phyloP scores from a whole-genome alignment of 371 early-diverging fungal species.

The Haplosporangium sp. region DNA sequence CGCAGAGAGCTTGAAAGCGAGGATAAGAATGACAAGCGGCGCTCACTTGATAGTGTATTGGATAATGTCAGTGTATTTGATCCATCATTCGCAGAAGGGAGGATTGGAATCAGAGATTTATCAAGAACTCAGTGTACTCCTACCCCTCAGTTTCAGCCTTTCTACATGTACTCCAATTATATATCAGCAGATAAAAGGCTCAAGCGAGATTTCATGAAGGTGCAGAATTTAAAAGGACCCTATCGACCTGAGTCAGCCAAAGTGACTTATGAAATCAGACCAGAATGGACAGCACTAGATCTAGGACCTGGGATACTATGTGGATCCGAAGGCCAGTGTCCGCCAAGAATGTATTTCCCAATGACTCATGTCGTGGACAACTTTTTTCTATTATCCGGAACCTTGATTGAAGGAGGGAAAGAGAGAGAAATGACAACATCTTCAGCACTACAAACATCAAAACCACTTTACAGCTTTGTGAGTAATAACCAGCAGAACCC shows the following conservation, averaged over 20 bases:
- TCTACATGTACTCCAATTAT: constrained; percentile 27
- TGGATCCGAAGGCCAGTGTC: constrained; percentile 29
- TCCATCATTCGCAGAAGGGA: background rate
- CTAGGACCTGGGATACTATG: constrained; percentile 7
- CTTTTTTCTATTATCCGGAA: constrained; percentile 62
- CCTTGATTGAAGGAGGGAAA: constrained; percentile 9
- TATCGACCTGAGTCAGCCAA: background rate
- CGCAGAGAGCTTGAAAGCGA: constrained; percentile 8
- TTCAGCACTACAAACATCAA: background rate
- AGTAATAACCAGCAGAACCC: background rate
- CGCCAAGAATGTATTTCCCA: constrained; percentile 66
- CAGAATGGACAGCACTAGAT: constrained; percentile 45
- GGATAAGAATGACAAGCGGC: constrained; percentile 22
- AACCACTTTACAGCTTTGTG: background rate
- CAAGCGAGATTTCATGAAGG: constrained; percentile 27
- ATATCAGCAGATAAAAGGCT: constrained; percentile 3
- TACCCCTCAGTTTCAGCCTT: constrained; percentile 12
- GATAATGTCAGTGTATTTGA: constrained; percentile 3
- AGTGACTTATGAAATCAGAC: constrained; percentile 15
- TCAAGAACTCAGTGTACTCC: constrained; percentile 1
- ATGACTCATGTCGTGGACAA: constrained; percentile 54
- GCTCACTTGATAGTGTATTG: constrained; percentile 22
- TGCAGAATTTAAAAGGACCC: constrained; percentile 24
- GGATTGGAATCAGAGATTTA: background rate
- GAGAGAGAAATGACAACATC: background rate